Evolutionary conservation across 164 flowering plant species (phyloP).

Genomic region (Vitis rupestris): DNA sequence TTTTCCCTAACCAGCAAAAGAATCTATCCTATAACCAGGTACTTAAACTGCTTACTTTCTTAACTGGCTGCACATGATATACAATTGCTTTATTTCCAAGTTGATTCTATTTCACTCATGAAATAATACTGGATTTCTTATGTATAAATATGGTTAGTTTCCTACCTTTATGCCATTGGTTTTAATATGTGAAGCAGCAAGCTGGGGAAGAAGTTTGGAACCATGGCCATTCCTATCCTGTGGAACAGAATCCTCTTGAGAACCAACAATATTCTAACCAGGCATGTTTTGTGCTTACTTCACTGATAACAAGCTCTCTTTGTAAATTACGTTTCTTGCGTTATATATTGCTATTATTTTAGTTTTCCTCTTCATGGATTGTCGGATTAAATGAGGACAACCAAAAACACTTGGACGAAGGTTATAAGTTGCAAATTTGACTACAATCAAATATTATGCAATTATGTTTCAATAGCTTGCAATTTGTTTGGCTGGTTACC

Average conservation of each 20-base stretch:
- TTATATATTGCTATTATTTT: background rate
- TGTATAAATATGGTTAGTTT: too few relatives aligned
- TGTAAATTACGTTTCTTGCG: background rate
- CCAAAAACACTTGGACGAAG: too few relatives aligned
- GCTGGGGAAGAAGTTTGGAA: conserved; percentile 6
- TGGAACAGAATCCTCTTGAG: background rate
- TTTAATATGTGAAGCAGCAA: conserved; percentile 5
- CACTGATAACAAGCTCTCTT: background rate
- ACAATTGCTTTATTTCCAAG: background rate
- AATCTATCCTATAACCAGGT: background rate
- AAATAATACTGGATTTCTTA: background rate
- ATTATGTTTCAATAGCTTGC: too few relatives aligned
- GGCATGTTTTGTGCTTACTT: background rate
- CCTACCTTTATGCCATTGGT: background rate
- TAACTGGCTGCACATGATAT: background rate
- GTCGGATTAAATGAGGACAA: too few relatives aligned
- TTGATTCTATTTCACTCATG: background rate
- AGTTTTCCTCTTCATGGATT: too few relatives aligned
- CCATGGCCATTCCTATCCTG: conserved; percentile 3
- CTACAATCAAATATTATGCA: too few relatives aligned
- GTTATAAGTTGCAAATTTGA: too few relatives aligned
- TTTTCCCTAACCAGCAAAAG: background rate
- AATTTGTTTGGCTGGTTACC: too few relatives aligned
- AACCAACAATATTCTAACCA: background rate
- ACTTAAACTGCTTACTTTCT: background rate